Evolutionary conservation across 2,329 filamentous ascomycete genomes (phyloP).

Genomic region (Lecanicillium sp.): DNA sequence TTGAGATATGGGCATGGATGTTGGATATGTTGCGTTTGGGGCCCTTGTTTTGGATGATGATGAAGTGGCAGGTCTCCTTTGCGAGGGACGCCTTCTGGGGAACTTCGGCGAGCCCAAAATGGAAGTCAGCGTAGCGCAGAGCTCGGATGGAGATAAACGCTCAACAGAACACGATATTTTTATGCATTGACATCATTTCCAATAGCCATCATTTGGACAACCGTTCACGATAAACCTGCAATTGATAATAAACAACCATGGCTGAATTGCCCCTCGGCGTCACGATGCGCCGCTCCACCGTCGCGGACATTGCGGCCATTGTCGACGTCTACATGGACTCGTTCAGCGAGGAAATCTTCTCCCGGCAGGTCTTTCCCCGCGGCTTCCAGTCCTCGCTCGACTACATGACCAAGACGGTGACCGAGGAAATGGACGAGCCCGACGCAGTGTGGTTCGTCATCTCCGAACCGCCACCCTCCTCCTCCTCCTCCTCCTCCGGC

Average conservation of each 20-base stretch:
- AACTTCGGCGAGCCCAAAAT: slow-evolving; percentile 4
- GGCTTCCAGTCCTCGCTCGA: slow-evolving; percentile 19
- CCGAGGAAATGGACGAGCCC: slow-evolving; percentile 35
- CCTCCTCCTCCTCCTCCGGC: too few relatives aligned
- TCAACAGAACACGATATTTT: too few relatives aligned
- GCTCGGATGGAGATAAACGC: neutral
- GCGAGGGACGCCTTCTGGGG: neutral
- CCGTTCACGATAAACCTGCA: neutral
- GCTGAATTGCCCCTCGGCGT: neutral
- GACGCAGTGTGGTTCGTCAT: slow-evolving; percentile 35
- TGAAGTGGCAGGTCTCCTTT: slow-evolving; percentile 1
- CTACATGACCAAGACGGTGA: slow-evolving; percentile 31
- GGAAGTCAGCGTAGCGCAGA: neutral
- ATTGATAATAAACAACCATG: neutral
- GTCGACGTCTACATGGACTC: slow-evolving; percentile 39
- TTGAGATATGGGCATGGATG: neutral
- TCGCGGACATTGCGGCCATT: slow-evolving; percentile 35
- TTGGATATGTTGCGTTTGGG: neutral
- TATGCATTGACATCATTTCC: too few relatives aligned
- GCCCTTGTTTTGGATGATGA: neutral
- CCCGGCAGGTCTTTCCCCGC: slow-evolving; percentile 32
- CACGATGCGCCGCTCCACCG: slow-evolving; percentile 32
- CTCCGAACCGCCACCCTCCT: slow-evolving; percentile 24
- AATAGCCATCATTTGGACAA: too few relatives aligned
- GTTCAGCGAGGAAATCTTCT: slow-evolving; percentile 35